Evolutionary conservation across 2,329 filamentous ascomycete species (phyloP).

Genomic region (Calcarisporium arbuscula): DNA sequence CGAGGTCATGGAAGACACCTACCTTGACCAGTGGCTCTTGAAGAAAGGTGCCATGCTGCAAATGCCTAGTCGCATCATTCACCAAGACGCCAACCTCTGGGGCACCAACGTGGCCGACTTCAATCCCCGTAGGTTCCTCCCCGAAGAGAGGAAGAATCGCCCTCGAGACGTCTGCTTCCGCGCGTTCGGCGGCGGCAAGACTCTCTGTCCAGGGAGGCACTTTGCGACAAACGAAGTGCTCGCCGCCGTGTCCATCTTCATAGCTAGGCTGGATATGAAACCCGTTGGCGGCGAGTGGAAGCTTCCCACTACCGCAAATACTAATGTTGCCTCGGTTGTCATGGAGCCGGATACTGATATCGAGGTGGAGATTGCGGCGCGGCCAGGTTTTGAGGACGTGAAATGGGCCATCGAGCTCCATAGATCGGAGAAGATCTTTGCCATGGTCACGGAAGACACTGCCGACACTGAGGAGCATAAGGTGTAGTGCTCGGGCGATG

Average conservation of each 20-base stretch:
- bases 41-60: slow-evolving; percentile 9
- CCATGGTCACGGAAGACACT: too few relatives aligned
- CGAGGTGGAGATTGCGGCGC: slow-evolving; percentile 2
- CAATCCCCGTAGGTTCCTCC: too few relatives aligned
- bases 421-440: too few relatives aligned
- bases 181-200: slow-evolving; percentile 4
- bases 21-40: slow-evolving; percentile 5
- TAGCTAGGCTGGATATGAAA: slow-evolving; percentile 1
- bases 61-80: slow-evolving; percentile 8
- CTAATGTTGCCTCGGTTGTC: slow-evolving; percentile 3
- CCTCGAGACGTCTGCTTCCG: too few relatives aligned
- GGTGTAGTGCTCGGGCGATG: too few relatives aligned
- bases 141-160: too few relatives aligned
- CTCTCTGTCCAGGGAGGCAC: slow-evolving; percentile 3
- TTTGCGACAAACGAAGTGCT: slow-evolving; percentile 5
- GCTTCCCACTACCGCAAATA: neutral
- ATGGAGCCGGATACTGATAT: slow-evolving; percentile 6
- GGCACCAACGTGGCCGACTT: neutral
- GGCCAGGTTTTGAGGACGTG: too few relatives aligned
- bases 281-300: slow-evolving; percentile 1
- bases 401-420: too few relatives aligned
- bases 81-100: slow-evolving; percentile 3
- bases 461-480: too few relatives aligned
- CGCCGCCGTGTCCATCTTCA: neutral
- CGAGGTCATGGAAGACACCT: slow-evolving; percentile 6